Conservation (phyloP, 192 early-diverging fungal genomes). For the Radiomyces spectabilis region DNA sequence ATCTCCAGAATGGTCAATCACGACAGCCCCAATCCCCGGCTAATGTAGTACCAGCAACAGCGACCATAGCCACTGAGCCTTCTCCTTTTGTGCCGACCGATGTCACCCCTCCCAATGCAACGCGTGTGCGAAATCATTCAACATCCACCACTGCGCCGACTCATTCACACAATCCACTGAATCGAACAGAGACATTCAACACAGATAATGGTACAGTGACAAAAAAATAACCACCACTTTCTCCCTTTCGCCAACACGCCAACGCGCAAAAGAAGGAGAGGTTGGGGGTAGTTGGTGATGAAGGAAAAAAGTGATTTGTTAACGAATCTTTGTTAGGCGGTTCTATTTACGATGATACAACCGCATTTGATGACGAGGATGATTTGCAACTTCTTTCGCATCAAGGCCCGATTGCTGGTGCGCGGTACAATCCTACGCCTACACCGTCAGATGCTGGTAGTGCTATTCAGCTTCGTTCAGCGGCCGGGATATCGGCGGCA, state of each 20-base stretch:
- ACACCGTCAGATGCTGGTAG: neutral
- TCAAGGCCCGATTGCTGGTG: slow-evolving; percentile 11
- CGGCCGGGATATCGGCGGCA: too few species aligned
- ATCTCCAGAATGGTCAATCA: slow-evolving; percentile 4
- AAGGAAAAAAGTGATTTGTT: too few species aligned
- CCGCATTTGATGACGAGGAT: slow-evolving; percentile 9
- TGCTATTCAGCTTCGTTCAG: neutral
- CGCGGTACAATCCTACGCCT: neutral
- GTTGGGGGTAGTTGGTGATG: too few species aligned
- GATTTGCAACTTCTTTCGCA: slow-evolving; percentile 9
- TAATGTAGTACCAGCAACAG: too few species aligned
- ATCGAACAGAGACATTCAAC: slow-evolving; percentile 1
- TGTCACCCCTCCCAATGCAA: neutral
- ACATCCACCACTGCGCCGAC: neutral
- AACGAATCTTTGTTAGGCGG: neutral
- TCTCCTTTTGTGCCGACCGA: neutral
- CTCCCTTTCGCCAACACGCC: neutral
- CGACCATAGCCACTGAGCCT: too few species aligned
- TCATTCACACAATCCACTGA: neutral
- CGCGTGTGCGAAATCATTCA: neutral
- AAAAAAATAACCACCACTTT: neutral
- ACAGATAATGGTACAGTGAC: neutral
- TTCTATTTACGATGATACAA: slow-evolving; percentile 7
- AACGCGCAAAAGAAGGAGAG: too few species aligned
- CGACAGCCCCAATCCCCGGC: slow-evolving; percentile 2